Evolutionary conservation across 768 basidiomycete genomes (phyloP).

Genomic region (Tremella mesenterica): DNA sequence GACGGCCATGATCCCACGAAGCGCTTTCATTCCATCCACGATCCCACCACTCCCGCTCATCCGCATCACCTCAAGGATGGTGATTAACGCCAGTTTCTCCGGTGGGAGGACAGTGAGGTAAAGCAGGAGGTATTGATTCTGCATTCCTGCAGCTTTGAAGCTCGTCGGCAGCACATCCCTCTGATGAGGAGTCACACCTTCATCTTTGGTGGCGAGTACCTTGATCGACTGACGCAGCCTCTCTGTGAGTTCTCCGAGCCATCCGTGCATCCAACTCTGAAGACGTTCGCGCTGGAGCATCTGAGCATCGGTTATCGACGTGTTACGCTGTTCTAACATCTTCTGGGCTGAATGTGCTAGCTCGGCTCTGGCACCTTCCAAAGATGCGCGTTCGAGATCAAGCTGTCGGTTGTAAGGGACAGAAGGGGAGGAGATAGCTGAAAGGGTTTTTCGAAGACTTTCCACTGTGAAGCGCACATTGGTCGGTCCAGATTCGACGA

Average conservation of each 20-base stretch:
- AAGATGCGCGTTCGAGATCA: slow-evolving; percentile 33
- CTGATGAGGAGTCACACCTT: not conserved
- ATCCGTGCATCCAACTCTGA: slow-evolving; percentile 40
- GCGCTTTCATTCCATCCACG: slow-evolving; percentile 78
- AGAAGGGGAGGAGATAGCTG: slow-evolving; percentile 40
- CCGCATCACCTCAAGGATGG: slow-evolving; percentile 81
- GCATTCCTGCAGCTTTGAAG: slow-evolving; percentile 14
- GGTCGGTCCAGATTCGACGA: not conserved
- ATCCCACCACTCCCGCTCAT: slow-evolving; percentile 63
- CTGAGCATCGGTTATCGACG: slow-evolving; percentile 4
- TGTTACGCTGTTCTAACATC: not conserved
- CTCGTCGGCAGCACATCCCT: not conserved
- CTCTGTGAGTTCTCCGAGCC: slow-evolving; percentile 21
- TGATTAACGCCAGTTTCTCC: slow-evolving; percentile 74
- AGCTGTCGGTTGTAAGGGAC: slow-evolving; percentile 32
- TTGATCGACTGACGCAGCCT: slow-evolving; percentile 21
- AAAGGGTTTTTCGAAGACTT: slow-evolving; percentile 47
- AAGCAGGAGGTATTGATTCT: slow-evolving; percentile 50
- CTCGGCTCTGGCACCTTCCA: slow-evolving; percentile 35
- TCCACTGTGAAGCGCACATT: slow-evolving; percentile 34
- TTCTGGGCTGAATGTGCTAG: slow-evolving; percentile 29
- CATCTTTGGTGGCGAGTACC: not conserved
- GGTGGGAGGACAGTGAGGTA: slow-evolving; percentile 68
- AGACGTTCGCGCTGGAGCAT: slow-evolving; percentile 19
- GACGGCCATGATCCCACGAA: slow-evolving; percentile 67